Conservation (phyloP, 2,329 filamentous ascomycete species). For the Boeremia exigua region DNA sequence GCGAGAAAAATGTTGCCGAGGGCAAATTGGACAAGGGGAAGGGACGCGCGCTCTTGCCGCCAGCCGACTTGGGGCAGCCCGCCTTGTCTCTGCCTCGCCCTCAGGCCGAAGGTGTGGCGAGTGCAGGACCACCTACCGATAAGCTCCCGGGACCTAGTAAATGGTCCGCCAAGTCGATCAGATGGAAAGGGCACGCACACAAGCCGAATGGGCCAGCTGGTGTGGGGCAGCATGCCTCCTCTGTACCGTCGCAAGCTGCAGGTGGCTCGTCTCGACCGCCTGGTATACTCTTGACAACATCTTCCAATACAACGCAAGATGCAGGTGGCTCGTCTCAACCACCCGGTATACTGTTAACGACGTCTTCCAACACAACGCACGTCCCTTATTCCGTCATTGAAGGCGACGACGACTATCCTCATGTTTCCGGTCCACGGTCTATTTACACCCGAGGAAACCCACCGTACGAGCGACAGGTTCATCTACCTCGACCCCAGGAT, state of each 20-base stretch:
- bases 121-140: too few species aligned
- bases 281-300: neutral
- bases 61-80: neutral
- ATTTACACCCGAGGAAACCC: neutral
- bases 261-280: neutral
- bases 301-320: too few species aligned
- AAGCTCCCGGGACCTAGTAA: too few species aligned
- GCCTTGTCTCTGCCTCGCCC: too few species aligned
- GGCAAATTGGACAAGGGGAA: neutral
- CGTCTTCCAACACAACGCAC: neutral
- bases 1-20: too few species aligned
- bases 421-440: slow-evolving; percentile 2
- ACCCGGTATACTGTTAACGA: neutral
- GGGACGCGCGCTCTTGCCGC: neutral
- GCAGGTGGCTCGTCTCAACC: neutral
- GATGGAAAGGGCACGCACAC: too few species aligned
- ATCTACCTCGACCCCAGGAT: neutral
- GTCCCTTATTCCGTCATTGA: neutral
- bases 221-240: too few species aligned
- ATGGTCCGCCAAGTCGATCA: too few species aligned
- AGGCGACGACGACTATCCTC: slow-evolving; percentile 8
- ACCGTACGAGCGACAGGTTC: neutral
- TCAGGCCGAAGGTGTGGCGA: too few species aligned
- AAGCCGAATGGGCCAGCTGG: neutral
- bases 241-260: neutral